Evolutionary conservation across 164 flowering plant genomes (phyloP).

Genomic region (Litsea cubeba): DNA sequence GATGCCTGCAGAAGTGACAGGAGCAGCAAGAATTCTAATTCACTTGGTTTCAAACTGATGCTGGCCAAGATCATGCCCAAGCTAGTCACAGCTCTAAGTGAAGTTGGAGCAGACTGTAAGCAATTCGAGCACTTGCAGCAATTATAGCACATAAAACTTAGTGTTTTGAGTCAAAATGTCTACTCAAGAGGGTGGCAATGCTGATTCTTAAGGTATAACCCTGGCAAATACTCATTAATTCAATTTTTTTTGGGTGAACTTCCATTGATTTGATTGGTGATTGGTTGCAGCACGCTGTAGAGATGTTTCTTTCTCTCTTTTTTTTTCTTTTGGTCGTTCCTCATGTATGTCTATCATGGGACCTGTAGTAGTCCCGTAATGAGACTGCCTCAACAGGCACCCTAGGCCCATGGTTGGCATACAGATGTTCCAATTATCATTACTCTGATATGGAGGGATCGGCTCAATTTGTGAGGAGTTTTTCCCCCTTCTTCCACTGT

Average conservation of each 20-base stretch:
- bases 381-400: neutral
- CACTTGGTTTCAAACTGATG: slow-evolving; percentile 97
- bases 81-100: slow-evolving; percentile 52
- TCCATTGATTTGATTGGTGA: neutral
- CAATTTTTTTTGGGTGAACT: neutral
- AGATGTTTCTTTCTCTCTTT: neutral
- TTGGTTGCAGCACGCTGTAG: neutral
- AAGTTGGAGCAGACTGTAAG: slow-evolving; percentile 68
- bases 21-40: slow-evolving; percentile 48
- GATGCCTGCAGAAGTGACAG: slow-evolving; percentile 60
- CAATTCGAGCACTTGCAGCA: slow-evolving; percentile 63
- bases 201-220: slow-evolving; percentile 1
- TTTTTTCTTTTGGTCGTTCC: neutral
- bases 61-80: slow-evolving; percentile 80
- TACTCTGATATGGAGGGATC: neutral
- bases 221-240: neutral
- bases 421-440: neutral
- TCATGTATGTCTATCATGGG: neutral
- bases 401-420: neutral
- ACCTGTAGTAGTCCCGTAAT: neutral
- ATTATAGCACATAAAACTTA: slow-evolving; percentile 18
- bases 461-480: neutral
- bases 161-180: neutral
- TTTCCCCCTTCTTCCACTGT: neutral
- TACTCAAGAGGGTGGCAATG: neutral